Percentiles rank a stretch among this genome's conserved stretches.
Conservation (phyloP, 345 rosid species). For the Brassica incana region DNA sequence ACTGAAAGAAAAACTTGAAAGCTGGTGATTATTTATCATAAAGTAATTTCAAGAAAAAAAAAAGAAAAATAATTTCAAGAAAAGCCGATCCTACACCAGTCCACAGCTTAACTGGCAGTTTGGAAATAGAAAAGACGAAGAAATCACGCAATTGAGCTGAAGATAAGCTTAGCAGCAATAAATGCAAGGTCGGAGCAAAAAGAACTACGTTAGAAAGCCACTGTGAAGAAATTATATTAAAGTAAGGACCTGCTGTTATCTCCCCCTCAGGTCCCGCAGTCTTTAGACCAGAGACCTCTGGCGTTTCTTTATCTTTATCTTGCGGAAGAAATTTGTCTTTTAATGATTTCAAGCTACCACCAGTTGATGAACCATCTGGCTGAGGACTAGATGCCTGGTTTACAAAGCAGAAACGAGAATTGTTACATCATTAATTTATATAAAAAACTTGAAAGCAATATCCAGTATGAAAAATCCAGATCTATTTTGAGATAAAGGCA, state of each 20-base stretch:
- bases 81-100: constrained; percentile 5
- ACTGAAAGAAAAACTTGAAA: constrained; percentile 11
- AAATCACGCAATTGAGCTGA: constrained; percentile 4
- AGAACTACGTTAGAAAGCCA: constrained; percentile 32
- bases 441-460: neutral
- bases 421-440: neutral
- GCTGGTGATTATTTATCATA: neutral
- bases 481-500: constrained; percentile 29
- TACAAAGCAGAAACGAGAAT: constrained; percentile 14
- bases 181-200: neutral
- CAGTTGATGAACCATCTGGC: constrained; percentile 60
- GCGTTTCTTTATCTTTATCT: constrained; percentile 79
- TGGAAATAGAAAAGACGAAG: neutral
- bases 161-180: constrained; percentile 6
- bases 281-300: constrained; percentile 78
- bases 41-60: constrained; percentile 16
- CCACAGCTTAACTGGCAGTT: neutral
- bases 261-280: constrained; percentile 93
- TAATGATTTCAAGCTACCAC: constrained; percentile 82
- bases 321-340: constrained; percentile 69
- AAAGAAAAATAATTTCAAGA: constrained; percentile 6
- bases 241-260: constrained; percentile 84
- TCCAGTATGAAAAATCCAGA: neutral
- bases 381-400: constrained; percentile 90
- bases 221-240: constrained; percentile 29